Conservation (phyloP, 2,329 filamentous ascomycete genomes). For the Colletotrichum magnum region DNA sequence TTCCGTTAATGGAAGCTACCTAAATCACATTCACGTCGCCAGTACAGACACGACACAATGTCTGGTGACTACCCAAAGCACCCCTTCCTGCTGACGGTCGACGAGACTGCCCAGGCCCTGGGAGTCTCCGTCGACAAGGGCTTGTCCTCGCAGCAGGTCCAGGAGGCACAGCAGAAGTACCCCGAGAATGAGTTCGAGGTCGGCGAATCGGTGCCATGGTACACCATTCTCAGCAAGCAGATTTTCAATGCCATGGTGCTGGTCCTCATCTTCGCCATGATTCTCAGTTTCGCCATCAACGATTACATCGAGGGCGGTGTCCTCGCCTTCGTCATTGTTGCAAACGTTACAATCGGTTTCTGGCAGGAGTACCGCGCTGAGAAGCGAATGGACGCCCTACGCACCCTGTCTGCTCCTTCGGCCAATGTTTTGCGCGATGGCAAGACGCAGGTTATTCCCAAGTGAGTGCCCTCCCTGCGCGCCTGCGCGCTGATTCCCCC, state of each 20-base stretch:
- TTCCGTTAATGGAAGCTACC: conserved; percentile 29
- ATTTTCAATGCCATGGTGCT: conserved; percentile 85
- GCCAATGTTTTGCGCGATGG: conserved; percentile 74
- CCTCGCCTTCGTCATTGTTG: conserved; percentile 75
- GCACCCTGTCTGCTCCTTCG: conserved; percentile 73
- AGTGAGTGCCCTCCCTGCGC: conserved; percentile 57
- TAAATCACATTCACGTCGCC: conserved; percentile 20
- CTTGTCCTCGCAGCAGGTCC: conserved; percentile 72
- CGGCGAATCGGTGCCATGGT: conserved; percentile 75
- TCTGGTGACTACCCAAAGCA: conserved; percentile 65
- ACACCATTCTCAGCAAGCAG: conserved; percentile 81
- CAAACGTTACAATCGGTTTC: conserved; percentile 79
- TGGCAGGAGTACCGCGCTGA: conserved; percentile 76
- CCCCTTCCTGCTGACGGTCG: conserved; percentile 72
- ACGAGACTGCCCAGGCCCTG: conserved; percentile 74
- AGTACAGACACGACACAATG: conserved; percentile 50
- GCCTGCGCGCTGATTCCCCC: neutral
- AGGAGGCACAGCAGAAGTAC: conserved; percentile 70
- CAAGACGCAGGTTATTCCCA: conserved; percentile 69
- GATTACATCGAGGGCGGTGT: conserved; percentile 79
- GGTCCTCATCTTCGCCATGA: conserved; percentile 84
- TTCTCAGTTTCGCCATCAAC: conserved; percentile 75
- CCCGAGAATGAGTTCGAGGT: conserved; percentile 80
- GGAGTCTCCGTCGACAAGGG: conserved; percentile 77
- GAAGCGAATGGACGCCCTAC: conserved; percentile 76